Base-by-base conservation (phyloP, 2,329 filamentous ascomycete genomes). In the Trichoderma cornu-damae region DNA sequence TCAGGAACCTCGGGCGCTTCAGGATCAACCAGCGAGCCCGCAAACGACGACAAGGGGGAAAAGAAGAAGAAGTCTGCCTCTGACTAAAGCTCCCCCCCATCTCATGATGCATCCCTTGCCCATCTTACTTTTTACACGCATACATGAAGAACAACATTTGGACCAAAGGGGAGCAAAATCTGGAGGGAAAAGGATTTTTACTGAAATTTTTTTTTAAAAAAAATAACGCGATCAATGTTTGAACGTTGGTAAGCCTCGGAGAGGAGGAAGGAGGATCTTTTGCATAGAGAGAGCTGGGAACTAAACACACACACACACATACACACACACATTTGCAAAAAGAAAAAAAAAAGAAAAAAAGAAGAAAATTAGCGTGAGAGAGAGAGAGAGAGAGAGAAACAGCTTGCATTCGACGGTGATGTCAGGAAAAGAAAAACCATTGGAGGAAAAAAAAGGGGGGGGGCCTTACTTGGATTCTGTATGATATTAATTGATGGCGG, bases 361-460 rank as follows among this genome's bases (percentile, higher is more conserved):
- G 26, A 34, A 60, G 59, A 63, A n/a, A n/a, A n/a, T n/a, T n/a
- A n/a, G n/a, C n/a, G n/a, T n/a, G n/a, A 30, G 30, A 46, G 35
- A 22, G 35, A 22, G 18, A 7, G 14, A 18, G 12, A 20, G 35
- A 16, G 18, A 28, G 28, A 44, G 20, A 16, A 34, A 60, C 59
- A 63, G 62, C 60, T 47, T 65, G 72, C 69, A 73, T 74, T 67
- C 59, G 66, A 61, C 63, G 70, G 70, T 72, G 72, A 72, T 73
- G 35, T 34, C 20, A 52, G n/a, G 18, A 20, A 51, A 51, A 42
- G 69, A 69, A 71, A 66, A 30, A 51, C n/a, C n/a, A n/a, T n/a
- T n/a, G n/a, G n/a, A n/a, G n/a, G n/a, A n/a, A n/a, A n/a, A n/a
- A n/a, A n/a, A n/a, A n/a, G n/a, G n/a, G n/a, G n/a, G n/a, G n/a